Percentiles rank a stretch among this genome's conserved stretches.
Conservation (phyloP, 2,329 filamentous ascomycete species). For the Pseudomassariella vexata region DNA sequence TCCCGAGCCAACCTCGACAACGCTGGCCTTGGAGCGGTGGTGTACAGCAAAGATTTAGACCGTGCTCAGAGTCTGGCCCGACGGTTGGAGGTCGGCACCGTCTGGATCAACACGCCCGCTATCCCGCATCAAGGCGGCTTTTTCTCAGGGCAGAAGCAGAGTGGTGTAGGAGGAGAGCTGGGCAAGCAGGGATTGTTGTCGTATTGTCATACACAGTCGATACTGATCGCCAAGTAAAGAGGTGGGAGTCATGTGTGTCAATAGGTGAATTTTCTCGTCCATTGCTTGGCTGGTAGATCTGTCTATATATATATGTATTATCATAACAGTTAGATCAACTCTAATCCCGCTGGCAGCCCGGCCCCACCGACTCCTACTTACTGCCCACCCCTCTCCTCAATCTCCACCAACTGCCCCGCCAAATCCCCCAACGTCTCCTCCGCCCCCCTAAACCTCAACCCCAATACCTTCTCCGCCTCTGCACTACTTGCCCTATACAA, state of each 20-base stretch:
- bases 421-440: slow-evolving; percentile 14
- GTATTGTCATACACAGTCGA: slow-evolving; percentile 24
- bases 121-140: slow-evolving; percentile 23
- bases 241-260: no score
- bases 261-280: no score
- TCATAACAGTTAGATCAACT: no score
- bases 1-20: slow-evolving; percentile 82
- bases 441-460: slow-evolving; percentile 13
- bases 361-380: no score
- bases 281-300: no score
- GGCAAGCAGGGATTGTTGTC: slow-evolving; percentile 25
- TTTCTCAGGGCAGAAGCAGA: slow-evolving; percentile 27
- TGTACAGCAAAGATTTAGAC: slow-evolving; percentile 49
- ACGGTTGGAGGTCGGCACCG: slow-evolving; percentile 49
- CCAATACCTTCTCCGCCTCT: slow-evolving; percentile 13
- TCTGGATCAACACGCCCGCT: slow-evolving; percentile 51
- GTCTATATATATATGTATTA: no score
- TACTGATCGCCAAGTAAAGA: slow-evolving; percentile 23
- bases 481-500: slow-evolving; percentile 11
- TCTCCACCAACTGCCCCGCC: slow-evolving; percentile 14
- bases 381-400: no score
- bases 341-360: no score
- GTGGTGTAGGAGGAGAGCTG: slow-evolving; percentile 26
- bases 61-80: slow-evolving; percentile 46
- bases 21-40: slow-evolving; percentile 67